Evolutionary conservation across 306 rosid species (phyloP), one percentile per base, ranked within the genome.

Genomic region (Coriaria nepalensis): DNA sequence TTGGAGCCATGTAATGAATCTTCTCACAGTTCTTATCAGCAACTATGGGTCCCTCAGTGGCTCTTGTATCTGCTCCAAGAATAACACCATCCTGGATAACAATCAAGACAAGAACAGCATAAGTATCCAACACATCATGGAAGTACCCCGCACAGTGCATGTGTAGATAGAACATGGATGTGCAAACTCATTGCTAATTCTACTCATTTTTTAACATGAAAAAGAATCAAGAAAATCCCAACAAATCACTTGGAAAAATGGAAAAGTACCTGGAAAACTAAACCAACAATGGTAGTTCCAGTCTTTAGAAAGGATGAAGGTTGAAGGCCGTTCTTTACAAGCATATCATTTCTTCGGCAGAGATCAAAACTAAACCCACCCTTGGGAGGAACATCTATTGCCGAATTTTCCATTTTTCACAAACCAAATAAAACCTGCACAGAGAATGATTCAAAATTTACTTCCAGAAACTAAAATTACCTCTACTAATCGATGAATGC

Each of bases 51-150:
- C 96, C 96, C 71, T 83, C 94, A 8, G 94, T 87, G 45, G 96
- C 96, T 62, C 96, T 76, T 6, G 96, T 87, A 75, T 87, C 94
- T 41, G 95, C 98, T 75, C 98, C 98, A 62, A 90, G 98, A 73
- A 90, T 77, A 54, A 90, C 80, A 35, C 98, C 98, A 73, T 90
- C 92, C 98, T 90, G 63, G 6, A 42, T 36, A 32, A 6, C 33
- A 38, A 59, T 42, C n/a, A 13, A 39, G 5, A 43, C 8, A 34
- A 8, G 49, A 33, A 43, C 6, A 40, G 13, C 33, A 7, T 4
- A 38, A 35, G 42, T 33, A 40, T 2, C 5, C 5, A 20, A 15
- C 29, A 20, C 29, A 20, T 20, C 29, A 20, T 20, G 29, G 29
- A 20, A 20, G 29, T 20, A 20, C 29, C 29, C 29, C 3, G 29